Percentiles rank a stretch among this genome's conserved stretches.
Conservation (phyloP, 2,329 filamentous ascomycete species). For the Ciborinia camelliae region DNA sequence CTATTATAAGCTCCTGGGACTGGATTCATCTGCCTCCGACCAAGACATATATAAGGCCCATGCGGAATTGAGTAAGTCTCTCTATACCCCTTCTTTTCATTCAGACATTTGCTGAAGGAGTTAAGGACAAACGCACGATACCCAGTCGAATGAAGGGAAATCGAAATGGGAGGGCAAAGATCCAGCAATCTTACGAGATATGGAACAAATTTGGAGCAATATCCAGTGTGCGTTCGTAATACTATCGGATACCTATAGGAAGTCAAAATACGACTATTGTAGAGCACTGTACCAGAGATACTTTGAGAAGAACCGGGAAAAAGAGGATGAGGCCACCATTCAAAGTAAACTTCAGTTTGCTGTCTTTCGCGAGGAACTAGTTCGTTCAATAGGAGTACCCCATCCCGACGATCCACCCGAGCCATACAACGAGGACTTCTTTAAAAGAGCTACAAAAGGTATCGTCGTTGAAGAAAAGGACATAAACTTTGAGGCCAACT, state of each 20-base stretch:
- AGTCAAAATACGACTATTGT: neutral
- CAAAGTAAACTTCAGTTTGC: neutral
- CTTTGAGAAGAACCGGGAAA: neutral
- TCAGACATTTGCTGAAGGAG: neutral
- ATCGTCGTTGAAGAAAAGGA: neutral
- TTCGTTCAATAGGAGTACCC: neutral
- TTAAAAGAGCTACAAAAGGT: neutral
- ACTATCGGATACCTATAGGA: neutral
- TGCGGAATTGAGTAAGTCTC: neutral
- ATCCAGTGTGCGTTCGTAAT: neutral
- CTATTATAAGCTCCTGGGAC: neutral
- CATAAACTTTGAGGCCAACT: neutral
- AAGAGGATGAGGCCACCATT: neutral
- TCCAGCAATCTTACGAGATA: neutral
- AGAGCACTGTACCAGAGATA: neutral
- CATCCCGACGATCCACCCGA: neutral
- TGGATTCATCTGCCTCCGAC: slow-evolving; percentile 1
- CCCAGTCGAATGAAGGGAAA: neutral
- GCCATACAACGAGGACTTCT: neutral
- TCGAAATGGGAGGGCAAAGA: neutral
- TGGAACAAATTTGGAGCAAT: neutral
- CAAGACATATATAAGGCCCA: neutral
- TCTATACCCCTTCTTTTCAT: neutral
- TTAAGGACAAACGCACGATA: neutral
- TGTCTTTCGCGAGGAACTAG: neutral